These are phyloP conservation scores for Claviceps maximensis DNA, from an alignment of 2,329 filamentous ascomycete genomes.

Conservation along the genomic window DNA sequence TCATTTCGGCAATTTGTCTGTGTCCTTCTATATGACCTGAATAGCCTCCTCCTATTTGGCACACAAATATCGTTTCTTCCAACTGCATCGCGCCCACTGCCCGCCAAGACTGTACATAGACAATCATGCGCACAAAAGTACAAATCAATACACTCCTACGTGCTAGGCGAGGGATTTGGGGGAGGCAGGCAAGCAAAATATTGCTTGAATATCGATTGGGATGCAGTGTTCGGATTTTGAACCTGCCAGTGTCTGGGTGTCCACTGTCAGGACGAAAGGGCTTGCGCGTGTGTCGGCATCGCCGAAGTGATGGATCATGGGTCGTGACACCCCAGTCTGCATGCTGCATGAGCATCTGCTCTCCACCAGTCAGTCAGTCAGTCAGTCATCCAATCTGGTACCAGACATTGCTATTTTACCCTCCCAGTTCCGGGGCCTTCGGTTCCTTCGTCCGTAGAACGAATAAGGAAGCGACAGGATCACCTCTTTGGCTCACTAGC, in stretches of 20 bases:
- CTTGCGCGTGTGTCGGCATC: neutral
- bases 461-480: neutral
- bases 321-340: conserved; percentile 1
- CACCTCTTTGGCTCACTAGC: neutral
- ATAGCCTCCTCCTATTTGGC: too few species aligned
- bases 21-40: too few species aligned
- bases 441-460: neutral
- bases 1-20: too few species aligned
- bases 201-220: too few species aligned
- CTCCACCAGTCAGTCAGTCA: neutral
- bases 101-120: too few species aligned
- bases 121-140: too few species aligned
- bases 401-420: neutral
- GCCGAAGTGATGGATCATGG: conserved; percentile 3
- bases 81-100: too few species aligned
- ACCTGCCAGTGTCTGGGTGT: neutral
- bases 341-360: conserved; percentile 1
- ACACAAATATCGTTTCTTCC: too few species aligned
- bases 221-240: neutral
- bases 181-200: too few species aligned
- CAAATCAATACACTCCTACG: too few species aligned
- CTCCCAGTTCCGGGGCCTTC: neutral
- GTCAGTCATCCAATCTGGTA: neutral
- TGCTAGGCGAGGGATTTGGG: too few species aligned
- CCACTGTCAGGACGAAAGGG: neutral